Evolutionary conservation across 1,284 basidiomycete genomes (phyloP).

Genomic region (Stereum hirsutum): DNA sequence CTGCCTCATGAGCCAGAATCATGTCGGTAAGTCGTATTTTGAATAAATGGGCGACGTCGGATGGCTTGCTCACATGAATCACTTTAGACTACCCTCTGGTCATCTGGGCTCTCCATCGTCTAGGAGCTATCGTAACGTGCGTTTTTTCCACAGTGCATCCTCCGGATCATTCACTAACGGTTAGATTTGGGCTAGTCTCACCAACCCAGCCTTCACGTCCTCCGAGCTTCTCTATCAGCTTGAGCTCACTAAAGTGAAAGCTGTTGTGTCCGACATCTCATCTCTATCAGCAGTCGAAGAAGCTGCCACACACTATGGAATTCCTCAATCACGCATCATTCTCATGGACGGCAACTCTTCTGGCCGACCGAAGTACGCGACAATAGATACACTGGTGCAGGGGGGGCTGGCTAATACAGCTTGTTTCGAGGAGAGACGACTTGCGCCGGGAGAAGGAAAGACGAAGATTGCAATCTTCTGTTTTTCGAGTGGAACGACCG

Average conservation of each 20-base stretch:
- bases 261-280: slow-evolving; percentile 4
- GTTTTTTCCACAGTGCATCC: not conserved
- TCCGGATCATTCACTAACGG: slow-evolving; percentile 26
- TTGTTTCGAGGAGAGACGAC: slow-evolving; percentile 37
- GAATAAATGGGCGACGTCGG: slow-evolving; percentile 1
- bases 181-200: slow-evolving; percentile 22
- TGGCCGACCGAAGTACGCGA: slow-evolving; percentile 12
- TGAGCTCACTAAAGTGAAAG: not conserved
- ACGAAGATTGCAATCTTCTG: slow-evolving; percentile 63
- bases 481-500: slow-evolving; percentile 80
- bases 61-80: not conserved
- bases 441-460: slow-evolving; percentile 60
- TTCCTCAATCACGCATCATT: not conserved
- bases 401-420: slow-evolving; percentile 35
- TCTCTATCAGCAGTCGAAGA: slow-evolving; percentile 1
- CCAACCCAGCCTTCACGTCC: slow-evolving; percentile 54
- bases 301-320: slow-evolving; percentile 5
- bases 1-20: slow-evolving; percentile 58
- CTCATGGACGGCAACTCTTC: not conserved
- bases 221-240: slow-evolving; percentile 6
- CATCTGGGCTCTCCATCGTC: slow-evolving; percentile 66
- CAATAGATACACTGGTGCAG: slow-evolving; percentile 43
- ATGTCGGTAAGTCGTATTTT: slow-evolving; percentile 37
- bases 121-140: slow-evolving; percentile 51
- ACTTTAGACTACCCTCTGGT: slow-evolving; percentile 57